These are phyloP conservation scores for Huntiella savannae DNA, from an alignment of 2,329 filamentous ascomycete species.

Conservation along the genomic window DNA sequence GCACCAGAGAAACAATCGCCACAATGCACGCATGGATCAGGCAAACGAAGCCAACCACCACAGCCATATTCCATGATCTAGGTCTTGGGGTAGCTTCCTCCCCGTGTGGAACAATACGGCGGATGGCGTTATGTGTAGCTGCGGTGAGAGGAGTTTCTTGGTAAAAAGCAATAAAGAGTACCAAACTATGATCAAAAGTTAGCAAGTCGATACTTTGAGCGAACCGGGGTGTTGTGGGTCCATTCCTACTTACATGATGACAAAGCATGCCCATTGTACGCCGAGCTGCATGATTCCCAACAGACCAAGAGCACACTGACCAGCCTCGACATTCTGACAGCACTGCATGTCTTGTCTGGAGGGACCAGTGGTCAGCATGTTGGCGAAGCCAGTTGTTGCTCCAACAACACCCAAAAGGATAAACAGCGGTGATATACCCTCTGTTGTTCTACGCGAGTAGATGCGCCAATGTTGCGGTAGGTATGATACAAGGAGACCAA, in stretches of 20 bases:
- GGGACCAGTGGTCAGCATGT: slow-evolving; percentile 73
- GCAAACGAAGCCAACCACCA: slow-evolving; percentile 53
- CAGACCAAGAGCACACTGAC: slow-evolving; percentile 70
- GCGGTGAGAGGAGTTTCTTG: slow-evolving; percentile 35
- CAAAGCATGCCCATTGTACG: slow-evolving; percentile 81
- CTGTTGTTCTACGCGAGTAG: slow-evolving; percentile 64
- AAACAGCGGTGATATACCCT: slow-evolving; percentile 90
- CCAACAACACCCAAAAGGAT: slow-evolving; percentile 85
- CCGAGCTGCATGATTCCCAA: slow-evolving; percentile 83
- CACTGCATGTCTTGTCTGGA: slow-evolving; percentile 71
- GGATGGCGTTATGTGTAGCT: no score
- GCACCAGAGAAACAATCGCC: slow-evolving; percentile 47
- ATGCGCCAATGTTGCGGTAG: slow-evolving; percentile 90
- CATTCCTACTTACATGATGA: slow-evolving; percentile 51
- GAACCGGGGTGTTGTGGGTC: background rate
- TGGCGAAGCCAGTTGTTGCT: slow-evolving; percentile 72
- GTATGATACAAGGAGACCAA: slow-evolving; percentile 84
- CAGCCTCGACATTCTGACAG: slow-evolving; percentile 60
- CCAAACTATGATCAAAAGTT: slow-evolving; percentile 37
- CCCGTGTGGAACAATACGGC: no score
- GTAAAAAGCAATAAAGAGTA: slow-evolving; percentile 92
- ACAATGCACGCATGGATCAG: slow-evolving; percentile 57
- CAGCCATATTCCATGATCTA: slow-evolving; percentile 49
- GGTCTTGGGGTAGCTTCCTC: no score
- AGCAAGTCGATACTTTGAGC: background rate